Base-by-base conservation (phyloP, 2,329 filamentous ascomycete species). In the Rhytidhysteron rufulum region DNA sequence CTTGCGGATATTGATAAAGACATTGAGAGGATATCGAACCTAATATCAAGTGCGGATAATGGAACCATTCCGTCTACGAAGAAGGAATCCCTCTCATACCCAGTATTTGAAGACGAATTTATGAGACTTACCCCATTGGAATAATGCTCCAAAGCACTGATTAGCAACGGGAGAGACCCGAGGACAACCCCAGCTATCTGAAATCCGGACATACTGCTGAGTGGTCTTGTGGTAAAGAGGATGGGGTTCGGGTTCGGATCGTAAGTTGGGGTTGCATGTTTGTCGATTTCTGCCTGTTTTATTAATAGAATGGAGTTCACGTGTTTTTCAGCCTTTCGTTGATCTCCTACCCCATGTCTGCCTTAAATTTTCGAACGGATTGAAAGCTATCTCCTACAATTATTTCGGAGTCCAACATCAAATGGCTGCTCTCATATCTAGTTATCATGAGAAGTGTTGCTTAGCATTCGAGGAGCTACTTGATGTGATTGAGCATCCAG, bases 121-220 rank as follows among this genome's bases (percentile, higher is more conserved):
- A n/a, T n/a, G n/a, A n/a, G n/a, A 25, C 10, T 27, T 27, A 43
- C 43, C 18, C 43, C 43, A 11, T 46, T 40, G 7, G 31, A 32
- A 27, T 49, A 49, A 20, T 37, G 31, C 27, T 53, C 40, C 13
- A 49, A 39, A 7, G 27, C 36, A 16, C 31, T 20, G 6, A 50
- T 37, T 10, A 48, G 13, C 15, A 53, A 29, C 13, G 49, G 51
- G 30, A 53, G 39, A 10, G 44, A 36, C 3, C 45, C 51, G 13
- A 52, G 42, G 9, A 52, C 42, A 11, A 50, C 32, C 6, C 47
- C 49, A 4, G 45, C 41, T 5, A 52, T 30, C 21, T 54, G 47
- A 21, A 50, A 29, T 9, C 51, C 49, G 7, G 46, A 37, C 42
- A 51, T 53, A 9, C 3, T 32, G 17, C 15, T 17, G 13, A 18